A percentile compares a stretch with the other conserved stretches of the same genome.
Conservation (phyloP, 2,329 filamentous ascomycete species). For the Nothophaeocryptopus gaeumannii region DNA sequence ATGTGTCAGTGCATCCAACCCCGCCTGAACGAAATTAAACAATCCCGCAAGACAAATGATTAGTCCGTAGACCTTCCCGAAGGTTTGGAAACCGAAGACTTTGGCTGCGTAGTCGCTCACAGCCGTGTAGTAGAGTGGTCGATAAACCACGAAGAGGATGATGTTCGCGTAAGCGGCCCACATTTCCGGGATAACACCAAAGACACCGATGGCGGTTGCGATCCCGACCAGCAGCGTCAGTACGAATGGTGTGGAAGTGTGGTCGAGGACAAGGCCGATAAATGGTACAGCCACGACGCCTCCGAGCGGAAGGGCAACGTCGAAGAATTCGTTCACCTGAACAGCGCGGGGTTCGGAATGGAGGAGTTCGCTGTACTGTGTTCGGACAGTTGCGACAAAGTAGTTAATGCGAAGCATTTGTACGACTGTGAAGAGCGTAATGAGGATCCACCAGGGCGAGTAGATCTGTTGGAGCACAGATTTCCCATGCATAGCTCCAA, state of each 20-base stretch:
- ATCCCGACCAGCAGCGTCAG: slow-evolving; percentile 66
- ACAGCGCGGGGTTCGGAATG: slow-evolving; percentile 59
- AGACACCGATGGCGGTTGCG: slow-evolving; percentile 71
- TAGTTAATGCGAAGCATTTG: slow-evolving; percentile 72
- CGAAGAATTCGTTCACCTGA: slow-evolving; percentile 78
- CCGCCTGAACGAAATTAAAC: slow-evolving; percentile 79
- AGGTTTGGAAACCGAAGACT: slow-evolving; percentile 87
- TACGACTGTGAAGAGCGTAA: slow-evolving; percentile 71
- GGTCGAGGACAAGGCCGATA: slow-evolving; percentile 76
- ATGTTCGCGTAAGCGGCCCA: slow-evolving; percentile 76
- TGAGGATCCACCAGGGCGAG: slow-evolving; percentile 80
- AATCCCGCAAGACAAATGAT: slow-evolving; percentile 84
- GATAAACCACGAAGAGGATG: slow-evolving; percentile 75
- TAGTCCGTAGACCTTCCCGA: slow-evolving; percentile 89
- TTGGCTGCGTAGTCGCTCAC: slow-evolving; percentile 87
- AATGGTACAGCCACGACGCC: slow-evolving; percentile 84
- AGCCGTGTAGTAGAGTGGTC: slow-evolving; percentile 86
- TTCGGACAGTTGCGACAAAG: slow-evolving; percentile 81
- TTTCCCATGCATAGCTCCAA: slow-evolving; percentile 77
- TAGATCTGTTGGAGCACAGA: slow-evolving; percentile 70
- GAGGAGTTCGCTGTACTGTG: slow-evolving; percentile 77
- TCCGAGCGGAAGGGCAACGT: slow-evolving; percentile 77
- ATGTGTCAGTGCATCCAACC: slow-evolving; percentile 75
- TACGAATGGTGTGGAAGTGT: slow-evolving; percentile 68
- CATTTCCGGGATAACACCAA: slow-evolving; percentile 69